These are phyloP conservation scores for Apiospora arundinis DNA, from an alignment of 2,329 filamentous ascomycete species.

Conservation along the genomic window DNA sequence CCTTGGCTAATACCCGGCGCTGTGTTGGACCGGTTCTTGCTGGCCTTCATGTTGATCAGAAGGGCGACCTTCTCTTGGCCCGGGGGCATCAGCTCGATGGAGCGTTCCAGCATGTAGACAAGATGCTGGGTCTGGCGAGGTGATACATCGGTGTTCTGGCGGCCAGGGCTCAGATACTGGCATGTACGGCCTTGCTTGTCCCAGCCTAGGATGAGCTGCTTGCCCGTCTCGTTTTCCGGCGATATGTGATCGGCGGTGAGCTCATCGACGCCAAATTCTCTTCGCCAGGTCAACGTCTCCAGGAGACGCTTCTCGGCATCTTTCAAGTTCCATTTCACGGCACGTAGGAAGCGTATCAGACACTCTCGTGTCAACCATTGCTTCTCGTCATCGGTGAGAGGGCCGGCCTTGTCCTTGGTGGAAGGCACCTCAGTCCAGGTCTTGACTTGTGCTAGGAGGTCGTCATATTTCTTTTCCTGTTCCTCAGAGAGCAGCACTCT, in stretches of 20 bases:
- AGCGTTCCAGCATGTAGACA: constrained; percentile 93
- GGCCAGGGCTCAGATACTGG: constrained; percentile 86
- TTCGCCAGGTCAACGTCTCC: constrained; percentile 83
- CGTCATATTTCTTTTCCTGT: constrained; percentile 81
- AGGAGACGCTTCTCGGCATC: constrained; percentile 81
- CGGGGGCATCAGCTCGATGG: constrained; percentile 84
- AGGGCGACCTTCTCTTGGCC: constrained; percentile 87
- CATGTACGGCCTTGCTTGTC: constrained; percentile 87
- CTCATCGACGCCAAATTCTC: constrained; percentile 84
- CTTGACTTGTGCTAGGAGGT: constrained; percentile 73
- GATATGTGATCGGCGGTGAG: constrained; percentile 88
- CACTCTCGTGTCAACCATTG: constrained; percentile 94
- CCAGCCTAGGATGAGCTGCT: constrained; percentile 88
- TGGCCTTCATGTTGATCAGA: constrained; percentile 89
- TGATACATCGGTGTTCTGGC: constrained; percentile 89
- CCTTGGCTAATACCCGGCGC: constrained; percentile 76
- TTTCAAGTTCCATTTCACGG: constrained; percentile 85
- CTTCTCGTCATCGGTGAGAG: constrained; percentile 79
- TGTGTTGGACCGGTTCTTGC: constrained; percentile 75
- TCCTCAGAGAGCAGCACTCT: constrained; percentile 72
- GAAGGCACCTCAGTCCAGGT: constrained; percentile 72
- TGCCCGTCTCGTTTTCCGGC: constrained; percentile 94
- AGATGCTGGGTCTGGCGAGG: constrained; percentile 91
- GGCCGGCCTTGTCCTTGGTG: constrained; percentile 62
- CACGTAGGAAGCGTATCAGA: constrained; percentile 88